These are phyloP conservation scores for Mycena galopus DNA, from an alignment of 768 basidiomycete genomes.

Conservation along the genomic window DNA sequence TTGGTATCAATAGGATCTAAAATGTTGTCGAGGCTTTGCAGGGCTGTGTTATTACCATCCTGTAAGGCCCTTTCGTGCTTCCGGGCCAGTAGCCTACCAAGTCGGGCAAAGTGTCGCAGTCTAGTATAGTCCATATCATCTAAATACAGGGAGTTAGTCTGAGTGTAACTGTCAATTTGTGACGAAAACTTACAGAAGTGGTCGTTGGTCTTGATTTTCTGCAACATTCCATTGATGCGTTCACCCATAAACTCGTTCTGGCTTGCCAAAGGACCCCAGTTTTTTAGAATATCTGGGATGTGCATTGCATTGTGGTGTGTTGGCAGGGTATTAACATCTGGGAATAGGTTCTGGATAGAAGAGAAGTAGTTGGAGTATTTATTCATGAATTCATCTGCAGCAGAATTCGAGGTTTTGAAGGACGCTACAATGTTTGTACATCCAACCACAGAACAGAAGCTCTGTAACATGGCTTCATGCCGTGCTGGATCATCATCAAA, in stretches of 20 bases:
- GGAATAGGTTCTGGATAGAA: conserved; percentile 20
- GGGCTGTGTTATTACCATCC: neutral
- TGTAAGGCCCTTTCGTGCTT: conserved; percentile 13
- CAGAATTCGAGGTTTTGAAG: conserved; percentile 30
- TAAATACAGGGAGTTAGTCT: neutral
- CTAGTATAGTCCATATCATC: conserved; percentile 36
- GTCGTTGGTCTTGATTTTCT: conserved; percentile 32
- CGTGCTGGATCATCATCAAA: conserved; percentile 13
- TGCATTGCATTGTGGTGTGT: conserved; percentile 39
- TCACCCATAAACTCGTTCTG: conserved; percentile 36
- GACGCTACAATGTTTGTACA: conserved; percentile 33
- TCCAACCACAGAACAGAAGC: conserved; percentile 32
- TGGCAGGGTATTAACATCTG: conserved; percentile 20
- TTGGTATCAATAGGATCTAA: conserved; percentile 12
- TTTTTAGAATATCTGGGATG: conserved; percentile 23
- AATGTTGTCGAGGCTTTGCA: conserved; percentile 15
- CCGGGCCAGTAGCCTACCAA: conserved; percentile 5
- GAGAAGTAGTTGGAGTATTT: conserved; percentile 25
- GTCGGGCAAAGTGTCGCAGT: conserved; percentile 27
- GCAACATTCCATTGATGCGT: conserved; percentile 30
- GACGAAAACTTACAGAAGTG: conserved; percentile 26
- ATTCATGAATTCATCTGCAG: conserved; percentile 29
- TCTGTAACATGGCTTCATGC: conserved; percentile 16
- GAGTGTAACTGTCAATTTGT: neutral
- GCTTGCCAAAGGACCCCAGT: conserved; percentile 36